Base-by-base conservation (phyloP, 192 early-diverging fungal species). In the Geranomyces michiganensis region DNA sequence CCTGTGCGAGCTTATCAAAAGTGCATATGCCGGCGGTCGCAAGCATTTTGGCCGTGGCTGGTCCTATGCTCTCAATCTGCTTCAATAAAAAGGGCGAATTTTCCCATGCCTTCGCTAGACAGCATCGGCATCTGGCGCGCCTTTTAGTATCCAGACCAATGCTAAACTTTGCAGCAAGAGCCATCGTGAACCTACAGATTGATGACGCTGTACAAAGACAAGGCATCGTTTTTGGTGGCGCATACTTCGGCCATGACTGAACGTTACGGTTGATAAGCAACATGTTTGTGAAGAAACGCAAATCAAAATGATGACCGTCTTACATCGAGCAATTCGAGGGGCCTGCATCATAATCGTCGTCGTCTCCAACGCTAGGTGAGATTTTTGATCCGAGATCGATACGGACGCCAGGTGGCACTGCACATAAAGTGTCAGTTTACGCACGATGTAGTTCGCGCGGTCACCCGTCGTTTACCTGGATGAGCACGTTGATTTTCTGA, bases 51-150 rank as follows among this genome's bases (percentile, higher is more conserved):
- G 87, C 72, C 13, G 82, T 75, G 14, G 77, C 74, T 1, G 83
- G 84, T 0, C 89, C 89, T 36, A 90, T 76, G 4, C 80, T 82
- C 13, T 85, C 81, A 27, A 90, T 76, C 71, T 90, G 89, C 68
- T 84, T 80, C 22, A 88, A 43, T 24, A 85, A 44, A 5, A 79
- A 72, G 1, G 82, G 68, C 5, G 78, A 72, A 43, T 77, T 56
- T 36, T 87, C 86, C 75, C 79, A 80, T 36, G 78, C 78, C 56
- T 72, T 76, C 10, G 81, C 78, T 21, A 62, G 62, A 15, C 84
- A 71, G 74, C 83, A 47, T 67, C 83, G 70, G 56, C 79, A 41
- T 65, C 72, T 81, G 44, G 13, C n/a, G 36, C 19, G 36, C 3
- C 10, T 41, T 41, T 41, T 41, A 41, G 36, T 41, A 41, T 41